These are phyloP conservation scores for Tremella fuciformis DNA, from an alignment of 768 basidiomycete genomes.

Conservation along the genomic window DNA sequence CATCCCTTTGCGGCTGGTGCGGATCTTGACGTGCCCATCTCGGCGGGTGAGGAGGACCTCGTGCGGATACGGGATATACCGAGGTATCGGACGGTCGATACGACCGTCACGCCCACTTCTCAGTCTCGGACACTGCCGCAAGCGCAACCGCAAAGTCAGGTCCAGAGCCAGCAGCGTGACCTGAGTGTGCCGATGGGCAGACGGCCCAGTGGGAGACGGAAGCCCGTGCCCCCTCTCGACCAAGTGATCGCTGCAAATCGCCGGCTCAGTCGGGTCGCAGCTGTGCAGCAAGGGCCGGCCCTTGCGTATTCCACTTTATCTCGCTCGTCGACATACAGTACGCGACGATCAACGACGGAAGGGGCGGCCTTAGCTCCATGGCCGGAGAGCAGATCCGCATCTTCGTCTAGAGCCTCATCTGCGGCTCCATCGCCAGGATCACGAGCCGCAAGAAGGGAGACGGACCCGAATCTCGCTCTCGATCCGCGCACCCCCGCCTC, in stretches of 20 bases:
- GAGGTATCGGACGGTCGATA: constrained; percentile 1
- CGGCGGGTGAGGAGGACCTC: constrained; percentile 3
- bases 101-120: neutral
- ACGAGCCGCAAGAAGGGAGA: neutral
- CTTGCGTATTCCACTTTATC: no score
- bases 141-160: no score
- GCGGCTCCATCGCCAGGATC: neutral
- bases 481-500: neutral
- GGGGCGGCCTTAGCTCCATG: neutral
- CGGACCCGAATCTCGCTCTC: constrained; percentile 3
- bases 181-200: no score
- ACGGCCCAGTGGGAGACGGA: neutral
- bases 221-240: neutral
- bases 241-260: neutral
- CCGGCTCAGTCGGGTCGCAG: no score
- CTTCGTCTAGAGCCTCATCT: neutral
- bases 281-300: no score
- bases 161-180: no score
- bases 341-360: neutral
- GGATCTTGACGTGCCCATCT: neutral
- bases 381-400: neutral
- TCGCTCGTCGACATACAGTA: neutral
- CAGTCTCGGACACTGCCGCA: no score
- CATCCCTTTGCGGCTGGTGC: constrained; percentile 3
- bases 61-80: constrained; percentile 3